Base-by-base conservation (phyloP, 106 monocot species). In the Dendrobium catenatum region DNA sequence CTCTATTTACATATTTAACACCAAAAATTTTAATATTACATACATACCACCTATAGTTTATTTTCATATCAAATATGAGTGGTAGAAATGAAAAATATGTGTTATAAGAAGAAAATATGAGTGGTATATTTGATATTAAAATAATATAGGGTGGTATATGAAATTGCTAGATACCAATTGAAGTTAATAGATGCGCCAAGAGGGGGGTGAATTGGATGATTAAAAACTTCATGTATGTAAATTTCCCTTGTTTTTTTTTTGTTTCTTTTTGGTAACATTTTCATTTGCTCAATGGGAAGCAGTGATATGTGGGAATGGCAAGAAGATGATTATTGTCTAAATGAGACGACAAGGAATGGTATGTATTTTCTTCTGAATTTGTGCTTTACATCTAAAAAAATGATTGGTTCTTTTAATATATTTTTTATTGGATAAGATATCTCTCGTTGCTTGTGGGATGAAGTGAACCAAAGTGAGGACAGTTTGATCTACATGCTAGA, bases 241-340 rank as follows among this genome's bases (percentile, higher is more conserved):
- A 31, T 1, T 31, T 31, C 31, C 31, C 31, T 70, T 70, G 13
- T 33, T 19, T 73, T 19, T 1, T 42, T 27, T 27, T 4, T 2
- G 16, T 75, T n/a, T 15, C 6, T 75, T 49, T 49, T 41, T 76
- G 18, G 26, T 42, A 15, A 74, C n/a, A 6, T n/a, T 19, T 20
- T 74, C 74, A 13, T 46, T 76, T 76, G 9, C 0, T 46, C 48
- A 76, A 75, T 29, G 44, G 5, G 27, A 78, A 79, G 79, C 86
- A 89, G 92, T 87, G 96, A 89, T 42, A 81, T 84, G 72, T 96
- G 87, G 90, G 87, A 83, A 54, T 93, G 88, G 91, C 87, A 78
- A 85, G 88, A 83, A 29, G 90, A 89, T 68, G 93, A 92, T 13
- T 87, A 87, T 55, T 81, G 40, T 77, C 68, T 91, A 79, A 84